Conservation (phyloP, 768 basidiomycete genomes). For the Rhizopogon roseolus region DNA sequence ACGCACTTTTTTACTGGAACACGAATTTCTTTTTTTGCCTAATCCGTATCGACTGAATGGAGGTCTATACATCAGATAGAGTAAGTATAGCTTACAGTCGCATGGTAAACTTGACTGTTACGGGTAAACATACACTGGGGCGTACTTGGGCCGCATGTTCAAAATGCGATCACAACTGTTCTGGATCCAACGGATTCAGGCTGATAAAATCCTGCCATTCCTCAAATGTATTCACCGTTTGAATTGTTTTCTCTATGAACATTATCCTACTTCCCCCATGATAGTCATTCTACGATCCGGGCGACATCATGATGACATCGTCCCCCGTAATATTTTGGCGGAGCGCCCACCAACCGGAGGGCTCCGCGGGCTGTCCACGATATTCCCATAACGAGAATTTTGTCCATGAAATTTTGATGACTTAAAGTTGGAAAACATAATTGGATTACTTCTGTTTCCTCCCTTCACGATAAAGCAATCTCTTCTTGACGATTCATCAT, state of each 20-base stretch:
- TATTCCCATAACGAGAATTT: conserved; percentile 22
- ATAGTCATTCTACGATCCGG: no score
- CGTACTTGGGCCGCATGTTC: no score
- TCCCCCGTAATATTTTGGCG: background rate
- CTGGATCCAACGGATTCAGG: no score
- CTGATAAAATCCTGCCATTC: no score
- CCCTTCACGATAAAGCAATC: conserved; percentile 10
- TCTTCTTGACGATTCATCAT: conserved; percentile 34
- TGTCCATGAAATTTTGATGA: conserved; percentile 16
- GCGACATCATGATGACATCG: no score
- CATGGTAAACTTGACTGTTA: background rate
- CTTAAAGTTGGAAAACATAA: background rate
- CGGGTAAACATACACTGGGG: no score
- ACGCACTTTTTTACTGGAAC: conserved; percentile 11
- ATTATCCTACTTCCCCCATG: no score
- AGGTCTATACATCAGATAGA: no score
- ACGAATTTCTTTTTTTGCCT: conserved; percentile 1
- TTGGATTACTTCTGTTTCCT: conserved; percentile 8
- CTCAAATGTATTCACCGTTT: no score
- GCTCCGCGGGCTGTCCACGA: conserved; percentile 2
- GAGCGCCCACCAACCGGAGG: background rate
- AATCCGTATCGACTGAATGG: background rate
- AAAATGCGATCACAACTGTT: no score
- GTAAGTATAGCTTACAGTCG: no score
- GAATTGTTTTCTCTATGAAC: no score